These are phyloP conservation scores for Dactylellina leptospora DNA, from an alignment of 2,329 filamentous ascomycete genomes.

Conservation along the genomic window DNA sequence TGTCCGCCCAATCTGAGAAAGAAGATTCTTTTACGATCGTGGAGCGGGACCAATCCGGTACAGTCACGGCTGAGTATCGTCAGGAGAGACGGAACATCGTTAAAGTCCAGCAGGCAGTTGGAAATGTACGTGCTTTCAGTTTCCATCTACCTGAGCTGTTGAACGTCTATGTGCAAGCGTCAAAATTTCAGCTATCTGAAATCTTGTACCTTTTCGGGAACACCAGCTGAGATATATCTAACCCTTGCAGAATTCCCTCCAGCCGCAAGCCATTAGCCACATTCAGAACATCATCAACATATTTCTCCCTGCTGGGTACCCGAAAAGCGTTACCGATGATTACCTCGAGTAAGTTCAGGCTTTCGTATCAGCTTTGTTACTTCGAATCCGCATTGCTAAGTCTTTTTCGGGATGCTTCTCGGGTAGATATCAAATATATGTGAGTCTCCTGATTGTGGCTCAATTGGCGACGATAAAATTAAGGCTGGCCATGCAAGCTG, in stretches of 20 bases:
- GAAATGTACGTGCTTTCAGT: slow-evolving; percentile 20
- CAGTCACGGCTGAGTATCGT: slow-evolving; percentile 44
- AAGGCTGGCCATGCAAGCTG: slow-evolving; percentile 27
- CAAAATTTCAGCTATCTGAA: not conserved
- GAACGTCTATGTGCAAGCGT: not conserved
- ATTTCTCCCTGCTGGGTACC: slow-evolving; percentile 88
- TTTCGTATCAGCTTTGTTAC: slow-evolving; percentile 51
- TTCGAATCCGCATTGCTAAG: slow-evolving; percentile 17
- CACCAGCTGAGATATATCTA: slow-evolving; percentile 36
- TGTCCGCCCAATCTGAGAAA: slow-evolving; percentile 31
- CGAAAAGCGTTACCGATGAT: slow-evolving; percentile 83
- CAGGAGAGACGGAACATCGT: slow-evolving; percentile 26
- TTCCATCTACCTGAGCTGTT: not conserved
- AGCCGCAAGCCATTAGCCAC: slow-evolving; percentile 46
- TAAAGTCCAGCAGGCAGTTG: slow-evolving; percentile 30
- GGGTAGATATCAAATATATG: slow-evolving; percentile 73
- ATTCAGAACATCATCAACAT: slow-evolving; percentile 68
- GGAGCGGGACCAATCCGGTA: slow-evolving; percentile 47
- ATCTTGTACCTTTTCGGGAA: slow-evolving; percentile 1
- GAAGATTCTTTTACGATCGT: slow-evolving; percentile 15
- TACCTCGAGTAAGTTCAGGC: slow-evolving; percentile 75
- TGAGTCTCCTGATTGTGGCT: slow-evolving; percentile 59
- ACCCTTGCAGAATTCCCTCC: slow-evolving; percentile 42
- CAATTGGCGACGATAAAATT: slow-evolving; percentile 18
- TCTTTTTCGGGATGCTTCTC: not conserved